Conservation (phyloP, 768 basidiomycete species). For the Boletus sp. region DNA sequence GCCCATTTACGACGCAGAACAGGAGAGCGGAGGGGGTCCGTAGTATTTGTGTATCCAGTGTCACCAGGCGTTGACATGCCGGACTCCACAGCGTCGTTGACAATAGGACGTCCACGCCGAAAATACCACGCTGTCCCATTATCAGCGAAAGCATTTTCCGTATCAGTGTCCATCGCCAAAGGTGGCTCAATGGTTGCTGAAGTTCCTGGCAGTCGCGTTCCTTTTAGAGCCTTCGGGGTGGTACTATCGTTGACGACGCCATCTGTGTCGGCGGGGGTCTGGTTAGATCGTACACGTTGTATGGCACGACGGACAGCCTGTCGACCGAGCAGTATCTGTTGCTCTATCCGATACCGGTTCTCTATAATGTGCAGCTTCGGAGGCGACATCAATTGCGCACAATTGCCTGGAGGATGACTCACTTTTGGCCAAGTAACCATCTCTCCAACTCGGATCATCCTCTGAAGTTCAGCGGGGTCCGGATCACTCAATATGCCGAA, state of each 20-base stretch:
- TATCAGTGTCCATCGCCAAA: slow-evolving; percentile 75
- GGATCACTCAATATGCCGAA: slow-evolving; percentile 81
- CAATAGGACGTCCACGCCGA: slow-evolving; percentile 41
- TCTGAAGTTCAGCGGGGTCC: slow-evolving; percentile 67
- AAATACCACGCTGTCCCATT: slow-evolving; percentile 55
- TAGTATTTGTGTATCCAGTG: slow-evolving; percentile 21
- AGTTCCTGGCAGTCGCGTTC: slow-evolving; percentile 7
- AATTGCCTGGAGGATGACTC: slow-evolving; percentile 7
- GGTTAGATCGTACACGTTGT: slow-evolving; percentile 34
- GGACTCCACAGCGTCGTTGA: slow-evolving; percentile 26
- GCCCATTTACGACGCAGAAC: slow-evolving; percentile 48
- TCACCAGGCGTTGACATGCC: slow-evolving; percentile 34
- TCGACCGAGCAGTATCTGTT: slow-evolving; percentile 76
- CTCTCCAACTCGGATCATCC: slow-evolving; percentile 87
- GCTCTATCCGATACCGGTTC: slow-evolving; percentile 84
- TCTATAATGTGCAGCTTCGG: slow-evolving; percentile 86
- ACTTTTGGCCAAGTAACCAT: slow-evolving; percentile 98
- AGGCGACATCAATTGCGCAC: slow-evolving; percentile 8
- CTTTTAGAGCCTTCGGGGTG: slow-evolving; percentile 24
- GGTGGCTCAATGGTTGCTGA: slow-evolving; percentile 48
- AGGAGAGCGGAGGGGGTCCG: slow-evolving; percentile 41
- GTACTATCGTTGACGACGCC: slow-evolving; percentile 22
- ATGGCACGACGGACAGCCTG: slow-evolving; percentile 60
- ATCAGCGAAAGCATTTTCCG: slow-evolving; percentile 60
- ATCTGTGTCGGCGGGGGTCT: slow-evolving; percentile 22